Evolutionary conservation across 1,284 basidiomycete species (phyloP).

Genomic region (Ceratobasidium sp.): DNA sequence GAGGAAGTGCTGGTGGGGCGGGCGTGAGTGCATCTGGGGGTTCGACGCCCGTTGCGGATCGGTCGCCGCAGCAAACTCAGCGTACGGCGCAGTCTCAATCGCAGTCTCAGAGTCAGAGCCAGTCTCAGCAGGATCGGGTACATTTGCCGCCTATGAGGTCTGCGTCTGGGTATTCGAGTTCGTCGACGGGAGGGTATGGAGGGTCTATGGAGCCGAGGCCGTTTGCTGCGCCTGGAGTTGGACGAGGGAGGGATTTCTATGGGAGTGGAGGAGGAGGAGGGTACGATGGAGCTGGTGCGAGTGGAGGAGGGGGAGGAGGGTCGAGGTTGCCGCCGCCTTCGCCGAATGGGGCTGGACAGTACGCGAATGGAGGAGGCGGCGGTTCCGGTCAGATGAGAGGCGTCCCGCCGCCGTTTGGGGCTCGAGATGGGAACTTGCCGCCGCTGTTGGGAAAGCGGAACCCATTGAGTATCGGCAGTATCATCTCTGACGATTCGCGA

Average conservation of each 20-base stretch:
- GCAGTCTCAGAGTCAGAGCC: slow-evolving; percentile 1
- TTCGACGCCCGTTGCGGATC: slow-evolving; percentile 34
- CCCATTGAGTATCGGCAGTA: slow-evolving; percentile 78
- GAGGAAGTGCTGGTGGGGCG: neutral
- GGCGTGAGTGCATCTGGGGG: slow-evolving; percentile 4
- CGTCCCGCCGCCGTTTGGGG: slow-evolving; percentile 54
- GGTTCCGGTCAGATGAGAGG: slow-evolving; percentile 48
- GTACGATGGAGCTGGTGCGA: neutral
- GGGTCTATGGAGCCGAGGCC: slow-evolving; percentile 15
- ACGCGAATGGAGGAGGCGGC: slow-evolving; percentile 23
- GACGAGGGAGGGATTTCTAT: neutral
- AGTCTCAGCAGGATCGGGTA: slow-evolving; percentile 27
- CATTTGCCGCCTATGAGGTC: slow-evolving; percentile 48
- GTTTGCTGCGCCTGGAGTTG: slow-evolving; percentile 39
- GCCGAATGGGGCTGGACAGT: slow-evolving; percentile 5
- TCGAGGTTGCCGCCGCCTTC: slow-evolving; percentile 39
- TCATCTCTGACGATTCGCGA: slow-evolving; percentile 68
- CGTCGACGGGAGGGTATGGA: slow-evolving; percentile 4
- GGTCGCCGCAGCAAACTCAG: slow-evolving; percentile 38
- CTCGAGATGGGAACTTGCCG: slow-evolving; percentile 50
- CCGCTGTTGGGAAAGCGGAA: slow-evolving; percentile 67
- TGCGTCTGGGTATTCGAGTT: neutral
- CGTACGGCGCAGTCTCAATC: neutral
- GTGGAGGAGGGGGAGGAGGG: slow-evolving; percentile 4
- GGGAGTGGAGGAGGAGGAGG: neutral